Conservation (phyloP, 352 stramenopile species). For the Pythium myriotylum region DNA sequence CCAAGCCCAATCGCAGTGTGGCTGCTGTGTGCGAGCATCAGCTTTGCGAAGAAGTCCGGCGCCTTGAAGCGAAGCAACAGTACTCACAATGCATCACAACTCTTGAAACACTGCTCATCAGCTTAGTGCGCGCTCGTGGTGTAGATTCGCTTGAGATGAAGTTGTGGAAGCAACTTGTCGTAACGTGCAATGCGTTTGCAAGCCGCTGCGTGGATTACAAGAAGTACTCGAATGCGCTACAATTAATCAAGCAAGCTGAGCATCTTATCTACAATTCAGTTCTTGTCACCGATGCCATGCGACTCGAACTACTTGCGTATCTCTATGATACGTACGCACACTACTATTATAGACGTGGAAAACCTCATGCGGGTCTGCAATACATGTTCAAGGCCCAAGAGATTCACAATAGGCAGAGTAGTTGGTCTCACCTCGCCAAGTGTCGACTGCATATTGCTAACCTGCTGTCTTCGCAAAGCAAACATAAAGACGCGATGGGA, state of each 20-base stretch:
- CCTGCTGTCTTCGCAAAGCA: conserved; percentile 73
- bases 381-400: conserved; percentile 87
- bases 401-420: conserved; percentile 70
- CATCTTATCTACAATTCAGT: conserved; percentile 77
- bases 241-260: conserved; percentile 85
- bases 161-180: conserved; percentile 90
- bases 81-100: conserved; percentile 80
- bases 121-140: conserved; percentile 58
- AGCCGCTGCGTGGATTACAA: conserved; percentile 84
- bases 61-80: conserved; percentile 78
- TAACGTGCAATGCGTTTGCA: conserved; percentile 91
- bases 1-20: background rate
- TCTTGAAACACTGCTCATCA: conserved; percentile 76
- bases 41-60: conserved; percentile 76
- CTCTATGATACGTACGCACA: conserved; percentile 88
- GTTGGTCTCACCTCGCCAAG: conserved; percentile 89
- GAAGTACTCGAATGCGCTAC: conserved; percentile 72
- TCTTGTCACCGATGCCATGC: conserved; percentile 46
- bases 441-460: conserved; percentile 86
- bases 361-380: conserved; percentile 79
- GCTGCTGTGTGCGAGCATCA: conserved; percentile 56
- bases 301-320: conserved; percentile 81
- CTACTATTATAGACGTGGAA: conserved; percentile 90
- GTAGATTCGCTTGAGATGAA: conserved; percentile 62
- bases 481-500: conserved; percentile 77